Evolutionary conservation across 768 basidiomycete genomes (phyloP), one percentile per base, ranked within the genome.

Genomic region (Tulasnella sp.): DNA sequence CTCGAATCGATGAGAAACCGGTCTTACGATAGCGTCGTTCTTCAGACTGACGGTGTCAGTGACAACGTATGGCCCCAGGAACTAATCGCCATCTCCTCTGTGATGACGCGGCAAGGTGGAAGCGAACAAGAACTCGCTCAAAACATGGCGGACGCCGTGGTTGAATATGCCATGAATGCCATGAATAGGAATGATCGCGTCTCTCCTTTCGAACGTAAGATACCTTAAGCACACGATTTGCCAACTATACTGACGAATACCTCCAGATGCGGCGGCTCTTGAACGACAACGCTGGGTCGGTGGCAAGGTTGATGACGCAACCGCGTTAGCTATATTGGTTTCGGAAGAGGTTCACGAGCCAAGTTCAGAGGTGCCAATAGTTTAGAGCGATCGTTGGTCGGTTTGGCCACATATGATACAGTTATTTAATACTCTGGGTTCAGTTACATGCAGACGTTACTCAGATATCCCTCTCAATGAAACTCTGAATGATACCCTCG

Each of bases 401-500:
- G 64, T 8, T 36, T 38, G 4, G 15, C n/a, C 69, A 19, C 17
- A 19, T 71, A 45, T 71, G 37, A 38, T 71, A 39, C 76, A 69
- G 22, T 72, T 71, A 58, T 29, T 68, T 64, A 64, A 64, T 64
- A 25, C 58, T 12, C 58, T 15, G 14, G 15, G 31, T 64, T 71
- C 12, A 74, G 67, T 22, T 78, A 69, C 49, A 71, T 58, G 74
- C 77, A 17, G 29, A 22, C 34, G n/a, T 81, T 81, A 15, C 79
- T 84, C 76, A 91, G 74, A 91, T 80, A 64, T 83, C 85, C 71
- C 91, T 85, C 81, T 95, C 93, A 77, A 96, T 89, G 83, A 91
- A 91, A 79, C 92, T 92, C 83, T 93, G 87, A 73, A 96, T 92
- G 40, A 90, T 86, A 39, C 94, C 94, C 29, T 86, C 89, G 1